Percentiles rank a stretch among this genome's conserved stretches.
Conservation (phyloP, 2,329 filamentous ascomycete species). For the Lasiodiplodia theobromae region DNA sequence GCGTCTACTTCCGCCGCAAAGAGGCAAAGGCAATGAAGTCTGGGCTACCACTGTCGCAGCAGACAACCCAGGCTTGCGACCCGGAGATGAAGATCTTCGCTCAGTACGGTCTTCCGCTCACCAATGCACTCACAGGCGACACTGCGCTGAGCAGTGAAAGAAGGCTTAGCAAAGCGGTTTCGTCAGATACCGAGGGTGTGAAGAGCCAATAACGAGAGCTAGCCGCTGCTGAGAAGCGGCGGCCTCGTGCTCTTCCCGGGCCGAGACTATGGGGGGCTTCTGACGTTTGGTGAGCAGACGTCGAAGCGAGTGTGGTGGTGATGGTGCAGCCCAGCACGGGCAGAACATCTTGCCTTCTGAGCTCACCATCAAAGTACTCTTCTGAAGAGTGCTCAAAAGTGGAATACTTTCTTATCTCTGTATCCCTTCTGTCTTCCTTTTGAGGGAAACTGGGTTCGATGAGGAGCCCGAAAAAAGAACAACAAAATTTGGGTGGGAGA, state of each 20-base stretch:
- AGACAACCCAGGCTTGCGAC: background rate
- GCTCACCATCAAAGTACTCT: background rate
- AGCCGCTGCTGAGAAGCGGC: slow-evolving; percentile 13
- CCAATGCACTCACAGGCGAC: slow-evolving; percentile 1
- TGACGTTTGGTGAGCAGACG: background rate
- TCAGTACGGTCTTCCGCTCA: background rate
- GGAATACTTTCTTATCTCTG: background rate
- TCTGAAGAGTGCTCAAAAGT: background rate
- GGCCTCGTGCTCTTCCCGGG: slow-evolving; percentile 6
- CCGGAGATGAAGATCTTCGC: background rate
- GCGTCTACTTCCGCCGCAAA: slow-evolving; percentile 48
- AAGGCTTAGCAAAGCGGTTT: background rate
- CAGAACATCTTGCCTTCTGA: background rate
- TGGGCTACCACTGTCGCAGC: background rate
- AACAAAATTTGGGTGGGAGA: background rate
- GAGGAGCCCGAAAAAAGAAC: background rate
- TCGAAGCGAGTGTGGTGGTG: slow-evolving; percentile 1
- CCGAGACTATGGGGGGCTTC: background rate
- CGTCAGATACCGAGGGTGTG: background rate
- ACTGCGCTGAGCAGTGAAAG: background rate
- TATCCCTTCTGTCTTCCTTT: background rate
- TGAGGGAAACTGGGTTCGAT: background rate
- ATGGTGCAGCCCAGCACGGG: background rate
- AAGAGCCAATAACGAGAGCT: slow-evolving; percentile 16
- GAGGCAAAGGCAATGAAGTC: background rate